These are phyloP conservation scores for Dalechampia spathulata DNA, from an alignment of 441 rosid genomes.

Conservation along the genomic window DNA sequence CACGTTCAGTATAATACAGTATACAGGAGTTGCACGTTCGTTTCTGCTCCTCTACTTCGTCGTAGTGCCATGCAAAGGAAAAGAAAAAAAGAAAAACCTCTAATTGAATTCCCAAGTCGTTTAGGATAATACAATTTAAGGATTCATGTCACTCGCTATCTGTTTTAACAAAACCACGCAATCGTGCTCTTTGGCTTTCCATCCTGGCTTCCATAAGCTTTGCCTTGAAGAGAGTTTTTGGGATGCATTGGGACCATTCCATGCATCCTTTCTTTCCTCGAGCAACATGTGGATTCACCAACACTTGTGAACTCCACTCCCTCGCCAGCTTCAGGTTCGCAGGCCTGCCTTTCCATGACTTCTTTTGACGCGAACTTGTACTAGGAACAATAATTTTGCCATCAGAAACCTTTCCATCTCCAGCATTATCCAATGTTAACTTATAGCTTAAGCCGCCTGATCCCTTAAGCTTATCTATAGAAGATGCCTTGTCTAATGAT, in stretches of 20 bases:
- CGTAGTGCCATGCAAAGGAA: too few relatives aligned
- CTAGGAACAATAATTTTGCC: conserved; percentile 13
- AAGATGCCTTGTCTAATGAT: conserved; percentile 46
- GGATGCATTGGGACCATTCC: conserved; percentile 81
- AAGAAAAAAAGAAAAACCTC: too few relatives aligned
- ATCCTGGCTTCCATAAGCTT: conserved; percentile 84
- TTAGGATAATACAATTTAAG: too few relatives aligned
- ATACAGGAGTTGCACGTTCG: too few relatives aligned
- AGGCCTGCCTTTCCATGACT: conserved; percentile 45
- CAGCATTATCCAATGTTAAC: conserved; percentile 38
- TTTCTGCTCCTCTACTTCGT: too few relatives aligned
- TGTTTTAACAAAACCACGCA: conserved; percentile 78
- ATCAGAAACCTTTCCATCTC: conserved; percentile 42
- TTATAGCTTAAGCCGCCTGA: conserved; percentile 48
- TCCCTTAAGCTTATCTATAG: conserved; percentile 75
- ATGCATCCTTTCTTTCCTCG: conserved; percentile 93
- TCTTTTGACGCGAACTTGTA: conserved; percentile 16
- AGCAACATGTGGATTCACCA: conserved; percentile 49
- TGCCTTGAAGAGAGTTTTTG: conserved; percentile 75
- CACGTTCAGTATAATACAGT: too few relatives aligned
- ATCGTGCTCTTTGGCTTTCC: conserved; percentile 77
- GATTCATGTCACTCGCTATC: conserved; percentile 40
- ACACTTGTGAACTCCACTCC: conserved; percentile 83
- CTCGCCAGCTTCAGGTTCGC: conserved; percentile 45
- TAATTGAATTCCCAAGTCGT: too few relatives aligned